Evolutionary conservation across 2,329 filamentous ascomycete genomes (phyloP).

Genomic region (Phialemoniopsis sp.): DNA sequence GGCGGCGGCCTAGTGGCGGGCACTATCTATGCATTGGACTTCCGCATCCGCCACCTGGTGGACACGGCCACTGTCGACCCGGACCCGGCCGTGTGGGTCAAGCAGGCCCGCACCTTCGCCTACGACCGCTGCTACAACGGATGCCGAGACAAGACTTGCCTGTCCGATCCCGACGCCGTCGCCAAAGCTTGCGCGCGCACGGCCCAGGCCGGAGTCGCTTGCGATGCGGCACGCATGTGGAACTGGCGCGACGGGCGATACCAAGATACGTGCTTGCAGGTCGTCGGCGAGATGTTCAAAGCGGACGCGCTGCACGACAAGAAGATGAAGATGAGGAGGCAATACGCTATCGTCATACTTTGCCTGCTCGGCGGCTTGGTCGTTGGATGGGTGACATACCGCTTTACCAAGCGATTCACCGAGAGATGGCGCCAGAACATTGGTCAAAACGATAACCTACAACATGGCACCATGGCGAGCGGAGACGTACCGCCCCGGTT

Average conservation of each 20-base stretch:
- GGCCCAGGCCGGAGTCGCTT: constrained; percentile 6
- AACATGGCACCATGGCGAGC: too few species aligned
- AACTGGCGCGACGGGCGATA: constrained; percentile 14
- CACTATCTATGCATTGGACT: constrained; percentile 9
- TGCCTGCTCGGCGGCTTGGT: constrained; percentile 8
- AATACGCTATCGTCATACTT: constrained; percentile 9
- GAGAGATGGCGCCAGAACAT: constrained; percentile 2
- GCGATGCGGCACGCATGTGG: constrained; percentile 14
- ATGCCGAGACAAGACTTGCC: constrained; percentile 10
- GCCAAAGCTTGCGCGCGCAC: constrained; percentile 13
- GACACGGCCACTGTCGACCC: constrained; percentile 9
- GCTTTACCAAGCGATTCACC: constrained; percentile 6
- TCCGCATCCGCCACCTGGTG: constrained; percentile 11
- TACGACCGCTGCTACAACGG: constrained; percentile 15
- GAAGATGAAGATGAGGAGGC: constrained; percentile 9
- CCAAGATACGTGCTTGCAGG: constrained; percentile 9
- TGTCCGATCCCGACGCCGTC: constrained; percentile 9
- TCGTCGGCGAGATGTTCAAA: constrained; percentile 8
- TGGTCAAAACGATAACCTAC: too few species aligned
- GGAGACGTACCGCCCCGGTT: background rate
- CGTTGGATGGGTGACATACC: constrained; percentile 6
- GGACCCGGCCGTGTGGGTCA: constrained; percentile 8
- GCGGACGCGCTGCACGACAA: constrained; percentile 7
- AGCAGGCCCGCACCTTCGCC: constrained; percentile 8
- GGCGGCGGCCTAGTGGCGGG: constrained; percentile 9